These are phyloP conservation scores for Dionaea muscipula DNA, from an alignment of 179 eudicot genomes.

Conservation along the genomic window DNA sequence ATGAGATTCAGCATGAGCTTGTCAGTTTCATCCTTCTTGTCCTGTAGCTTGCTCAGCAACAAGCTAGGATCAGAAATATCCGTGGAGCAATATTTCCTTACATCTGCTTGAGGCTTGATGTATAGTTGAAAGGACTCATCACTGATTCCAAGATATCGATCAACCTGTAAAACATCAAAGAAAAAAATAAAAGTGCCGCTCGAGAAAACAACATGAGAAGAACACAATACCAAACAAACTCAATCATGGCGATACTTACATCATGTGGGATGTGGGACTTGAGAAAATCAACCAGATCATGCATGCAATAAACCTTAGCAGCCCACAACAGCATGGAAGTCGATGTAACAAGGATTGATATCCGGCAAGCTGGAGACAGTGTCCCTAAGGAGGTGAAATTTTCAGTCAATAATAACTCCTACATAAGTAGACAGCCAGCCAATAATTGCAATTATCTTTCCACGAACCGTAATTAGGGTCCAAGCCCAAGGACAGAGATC, in stretches of 20 bases:
- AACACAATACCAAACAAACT: too few species aligned
- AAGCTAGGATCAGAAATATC: slow-evolving; percentile 51
- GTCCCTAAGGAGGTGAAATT: slow-evolving; percentile 25
- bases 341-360: slow-evolving; percentile 54
- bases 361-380: slow-evolving; percentile 58
- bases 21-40: slow-evolving; percentile 38
- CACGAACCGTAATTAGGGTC: slow-evolving; percentile 47
- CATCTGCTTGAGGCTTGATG: slow-evolving; percentile 43
- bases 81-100: slow-evolving; percentile 35
- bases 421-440: too few species aligned
- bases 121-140: slow-evolving; percentile 67
- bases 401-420: neutral
- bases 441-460: slow-evolving; percentile 1
- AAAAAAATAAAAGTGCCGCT: too few species aligned
- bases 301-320: slow-evolving; percentile 64
- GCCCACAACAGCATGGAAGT: slow-evolving; percentile 77
- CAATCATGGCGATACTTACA: slow-evolving; percentile 33
- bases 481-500: slow-evolving; percentile 52
- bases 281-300: slow-evolving; percentile 40
- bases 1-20: slow-evolving; percentile 30
- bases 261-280: slow-evolving; percentile 38
- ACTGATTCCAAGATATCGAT: slow-evolving; percentile 54
- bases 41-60: slow-evolving; percentile 29
- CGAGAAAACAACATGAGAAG: too few species aligned
- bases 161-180: slow-evolving; percentile 30